Base-by-base conservation (phyloP, 805 yeast genomes). In the Lipomyces lipofer region DNA sequence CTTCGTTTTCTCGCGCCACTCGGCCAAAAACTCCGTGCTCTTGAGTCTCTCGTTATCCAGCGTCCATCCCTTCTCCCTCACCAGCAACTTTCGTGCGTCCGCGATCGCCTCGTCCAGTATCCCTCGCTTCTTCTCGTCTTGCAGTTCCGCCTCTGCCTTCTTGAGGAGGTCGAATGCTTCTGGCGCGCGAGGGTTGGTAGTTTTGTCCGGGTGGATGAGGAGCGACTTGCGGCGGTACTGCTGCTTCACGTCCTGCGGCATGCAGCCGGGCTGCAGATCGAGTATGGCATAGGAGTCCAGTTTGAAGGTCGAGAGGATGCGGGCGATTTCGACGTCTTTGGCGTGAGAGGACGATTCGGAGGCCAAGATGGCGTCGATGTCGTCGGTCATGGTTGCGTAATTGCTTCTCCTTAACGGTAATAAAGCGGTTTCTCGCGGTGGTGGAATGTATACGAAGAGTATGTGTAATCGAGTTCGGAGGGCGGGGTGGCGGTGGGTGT, bases 141-240 rank as follows among this genome's bases (percentile, higher is more conserved):
- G 60, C 10, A 78, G 60, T 3, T 67, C 69, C 0, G 73, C 66
- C 48, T 81, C 79, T 0, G 89, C 83, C 56, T 77, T 78, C 58
- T 82, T 81, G 48, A 85, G 67, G 32, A 73, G 52, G 63, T 82
- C 85, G 66, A 85, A 85, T 1, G 89, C 89, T 29, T 70, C 76
- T 0, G 86, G 80, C 0, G 89, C 88, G n/a, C 74, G 69, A 0
- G 74, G 70, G 60, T 84, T 78, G 28, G 68, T 65, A 1, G 80
- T 75, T 64, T 82, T 83, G 65, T 85, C 91, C 0, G 91, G 91
- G 66, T 85, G 91, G 15, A 85, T 79, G 54, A 82, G 68, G 33
- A 85, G 69, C 1, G 89, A 82, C 65, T 80, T 83, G 67, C 75
- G 77, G 24, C 88, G 70, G 65, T 76, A 85, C 36, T 70, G 61